Percentiles rank a stretch among this genome's conserved stretches.
These are phyloP conservation scores for Pseudonitzschia delicatissima DNA, from an alignment of 108 stramenopile genomes.

Conservation along the genomic window DNA sequence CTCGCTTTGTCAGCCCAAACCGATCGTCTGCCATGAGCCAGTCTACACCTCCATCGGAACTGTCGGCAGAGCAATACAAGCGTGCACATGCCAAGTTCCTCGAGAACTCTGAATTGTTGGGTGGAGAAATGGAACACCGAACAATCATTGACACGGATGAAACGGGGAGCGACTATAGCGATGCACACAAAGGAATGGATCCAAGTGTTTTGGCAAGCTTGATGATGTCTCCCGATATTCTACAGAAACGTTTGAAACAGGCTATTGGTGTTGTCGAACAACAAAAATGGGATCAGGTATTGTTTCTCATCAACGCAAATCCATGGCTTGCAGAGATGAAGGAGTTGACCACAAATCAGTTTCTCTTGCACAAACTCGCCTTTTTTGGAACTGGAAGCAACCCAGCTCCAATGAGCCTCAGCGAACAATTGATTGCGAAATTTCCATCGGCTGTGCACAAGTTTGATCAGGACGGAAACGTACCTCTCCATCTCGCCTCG, in stretches of 20 bases:
- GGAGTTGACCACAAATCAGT: conserved; percentile 77
- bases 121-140: conserved; percentile 16
- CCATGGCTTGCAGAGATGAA: conserved; percentile 87
- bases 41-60: conserved; percentile 4
- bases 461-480: conserved; percentile 81
- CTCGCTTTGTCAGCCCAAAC: conserved; percentile 2
- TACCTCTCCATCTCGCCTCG: conserved; percentile 83
- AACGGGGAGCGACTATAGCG: conserved; percentile 46
- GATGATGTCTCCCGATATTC: conserved; percentile 73
- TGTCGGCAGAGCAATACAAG: conserved; percentile 15
- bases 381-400: conserved; percentile 52
- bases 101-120: conserved; percentile 16
- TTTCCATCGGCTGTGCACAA: conserved; percentile 73
- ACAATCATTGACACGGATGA: conserved; percentile 81
- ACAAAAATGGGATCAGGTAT: conserved; percentile 76
- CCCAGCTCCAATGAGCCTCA: conserved; percentile 55
- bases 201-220: conserved; percentile 43
- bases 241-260: conserved; percentile 78
- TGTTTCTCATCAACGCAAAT: conserved; percentile 74
- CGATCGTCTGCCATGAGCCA: background rate
- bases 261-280: conserved; percentile 72
- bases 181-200: conserved; percentile 28
- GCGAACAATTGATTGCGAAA: conserved; percentile 50
- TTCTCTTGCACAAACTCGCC: conserved; percentile 73
- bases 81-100: conserved; percentile 15